Conservation (phyloP, 2,329 filamentous ascomycete species). For the Erysiphe pulchra region DNA sequence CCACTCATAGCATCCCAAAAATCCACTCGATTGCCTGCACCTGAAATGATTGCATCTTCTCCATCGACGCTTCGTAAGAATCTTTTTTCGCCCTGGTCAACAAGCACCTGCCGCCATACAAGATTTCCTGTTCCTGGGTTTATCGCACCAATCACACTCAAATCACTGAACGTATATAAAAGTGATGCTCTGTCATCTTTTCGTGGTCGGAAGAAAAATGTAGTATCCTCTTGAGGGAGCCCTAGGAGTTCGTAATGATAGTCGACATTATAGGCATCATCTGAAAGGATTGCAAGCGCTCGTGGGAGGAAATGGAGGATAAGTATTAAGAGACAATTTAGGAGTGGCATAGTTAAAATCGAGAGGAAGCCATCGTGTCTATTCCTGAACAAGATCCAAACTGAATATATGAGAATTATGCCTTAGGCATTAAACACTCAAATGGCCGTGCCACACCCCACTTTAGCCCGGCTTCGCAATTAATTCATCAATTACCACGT, state of each 20-base stretch:
- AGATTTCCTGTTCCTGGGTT: constrained; percentile 67
- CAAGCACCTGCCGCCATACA: constrained; percentile 65
- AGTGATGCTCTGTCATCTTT: constrained; percentile 63
- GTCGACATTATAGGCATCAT: constrained; percentile 79
- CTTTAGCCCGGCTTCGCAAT: too few species aligned
- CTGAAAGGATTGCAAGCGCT: constrained; percentile 44
- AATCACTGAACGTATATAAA: constrained; percentile 72
- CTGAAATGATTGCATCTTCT: constrained; percentile 53
- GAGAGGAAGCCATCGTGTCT: too few species aligned
- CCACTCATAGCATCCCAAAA: constrained; percentile 71
- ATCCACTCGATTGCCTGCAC: constrained; percentile 40
- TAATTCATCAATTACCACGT: too few species aligned
- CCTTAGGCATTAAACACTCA: too few species aligned
- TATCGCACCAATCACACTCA: constrained; percentile 60
- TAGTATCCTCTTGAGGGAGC: constrained; percentile 53
- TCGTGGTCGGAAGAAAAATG: constrained; percentile 82
- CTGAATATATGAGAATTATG: too few species aligned
- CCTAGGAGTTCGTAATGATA: constrained; percentile 83
- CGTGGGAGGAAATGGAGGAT: constrained; percentile 11
- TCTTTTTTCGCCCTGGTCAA: constrained; percentile 13
- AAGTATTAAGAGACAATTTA: constrained; percentile 7
- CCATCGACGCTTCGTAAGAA: constrained; percentile 51
- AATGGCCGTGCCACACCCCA: too few species aligned
- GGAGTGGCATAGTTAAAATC: too few species aligned
- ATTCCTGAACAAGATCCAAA: too few species aligned